These are phyloP conservation scores for Trichoderma afroharzianum DNA, from an alignment of 2,329 filamentous ascomycete genomes.

Conservation along the genomic window DNA sequence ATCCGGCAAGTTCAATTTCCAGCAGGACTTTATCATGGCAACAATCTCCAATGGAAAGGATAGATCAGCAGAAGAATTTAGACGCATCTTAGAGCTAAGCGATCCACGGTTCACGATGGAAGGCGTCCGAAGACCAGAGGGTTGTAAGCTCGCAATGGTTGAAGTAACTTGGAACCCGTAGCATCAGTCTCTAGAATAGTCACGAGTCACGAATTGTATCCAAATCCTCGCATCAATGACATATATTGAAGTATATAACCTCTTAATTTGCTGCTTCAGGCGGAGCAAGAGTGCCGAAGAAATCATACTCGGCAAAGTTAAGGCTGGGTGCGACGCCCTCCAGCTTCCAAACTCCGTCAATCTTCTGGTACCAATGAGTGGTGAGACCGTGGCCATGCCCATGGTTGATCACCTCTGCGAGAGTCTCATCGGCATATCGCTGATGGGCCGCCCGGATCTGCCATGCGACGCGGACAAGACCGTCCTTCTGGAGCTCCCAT, in stretches of 20 bases:
- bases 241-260: neutral
- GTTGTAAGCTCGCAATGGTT: neutral
- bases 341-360: constrained; percentile 60
- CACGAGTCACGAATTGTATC: neutral
- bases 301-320: constrained; percentile 53
- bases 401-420: constrained; percentile 50
- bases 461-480: constrained; percentile 57
- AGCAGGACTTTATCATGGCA: neutral
- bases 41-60: neutral
- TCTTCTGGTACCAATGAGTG: constrained; percentile 55
- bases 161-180: neutral
- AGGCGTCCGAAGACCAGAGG: neutral
- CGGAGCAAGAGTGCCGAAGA: constrained; percentile 20
- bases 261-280: neutral
- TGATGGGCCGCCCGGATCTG: constrained; percentile 62
- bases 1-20: neutral
- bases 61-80: neutral
- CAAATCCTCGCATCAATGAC: neutral
- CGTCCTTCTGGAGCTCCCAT: constrained; percentile 56
- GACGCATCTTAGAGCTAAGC: neutral
- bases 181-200: neutral
- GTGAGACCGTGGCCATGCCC: constrained; percentile 58
- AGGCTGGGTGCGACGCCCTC: constrained; percentile 54
- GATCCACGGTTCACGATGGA: neutral
- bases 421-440: constrained; percentile 50